phyloP scores from a whole-genome alignment of 345 rosid genomes.

The Acer campestre region DNA sequence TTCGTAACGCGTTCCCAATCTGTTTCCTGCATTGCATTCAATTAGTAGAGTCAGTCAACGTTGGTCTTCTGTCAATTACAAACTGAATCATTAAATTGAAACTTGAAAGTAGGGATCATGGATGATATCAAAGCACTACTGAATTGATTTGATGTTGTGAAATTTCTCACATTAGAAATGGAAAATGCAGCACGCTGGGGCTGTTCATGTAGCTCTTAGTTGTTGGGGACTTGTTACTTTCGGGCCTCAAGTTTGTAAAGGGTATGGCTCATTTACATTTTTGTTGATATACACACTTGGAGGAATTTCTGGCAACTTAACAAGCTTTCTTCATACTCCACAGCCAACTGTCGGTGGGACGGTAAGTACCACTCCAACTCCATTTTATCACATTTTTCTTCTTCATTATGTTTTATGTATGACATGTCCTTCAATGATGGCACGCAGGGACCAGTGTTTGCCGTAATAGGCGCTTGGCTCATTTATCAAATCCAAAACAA shows the following conservation, averaged over 20 bases:
- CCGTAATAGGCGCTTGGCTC: constrained; percentile 90
- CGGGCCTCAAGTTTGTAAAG: constrained; percentile 75
- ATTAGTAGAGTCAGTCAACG: too few relatives aligned
- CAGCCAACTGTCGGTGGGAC: constrained; percentile 88
- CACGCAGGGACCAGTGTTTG: constrained; percentile 89
- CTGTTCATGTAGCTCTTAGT: constrained; percentile 71
- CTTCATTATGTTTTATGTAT: neutral
- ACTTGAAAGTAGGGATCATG: too few relatives aligned
- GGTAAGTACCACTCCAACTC: constrained; percentile 42
- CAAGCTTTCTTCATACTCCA: constrained; percentile 85
- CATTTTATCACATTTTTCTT: neutral
- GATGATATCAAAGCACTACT: neutral
- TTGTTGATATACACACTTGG: constrained; percentile 78
- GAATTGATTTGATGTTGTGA: neutral
- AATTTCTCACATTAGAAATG: neutral
- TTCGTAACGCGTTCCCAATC: constrained; percentile 59
- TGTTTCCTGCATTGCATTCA: constrained; percentile 15
- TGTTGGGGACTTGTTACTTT: constrained; percentile 81
- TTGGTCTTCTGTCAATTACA: too few relatives aligned
- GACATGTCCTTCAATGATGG: constrained; percentile 11
- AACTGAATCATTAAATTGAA: too few relatives aligned
- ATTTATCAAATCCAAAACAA: constrained; percentile 68
- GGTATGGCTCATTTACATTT: constrained; percentile 76
- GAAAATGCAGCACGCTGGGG: constrained; percentile 72
- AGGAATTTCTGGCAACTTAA: constrained; percentile 86